These are phyloP conservation scores for Jackrogersella multiformis DNA, from an alignment of 495 filamentous ascomycete genomes.

Conservation along the genomic window DNA sequence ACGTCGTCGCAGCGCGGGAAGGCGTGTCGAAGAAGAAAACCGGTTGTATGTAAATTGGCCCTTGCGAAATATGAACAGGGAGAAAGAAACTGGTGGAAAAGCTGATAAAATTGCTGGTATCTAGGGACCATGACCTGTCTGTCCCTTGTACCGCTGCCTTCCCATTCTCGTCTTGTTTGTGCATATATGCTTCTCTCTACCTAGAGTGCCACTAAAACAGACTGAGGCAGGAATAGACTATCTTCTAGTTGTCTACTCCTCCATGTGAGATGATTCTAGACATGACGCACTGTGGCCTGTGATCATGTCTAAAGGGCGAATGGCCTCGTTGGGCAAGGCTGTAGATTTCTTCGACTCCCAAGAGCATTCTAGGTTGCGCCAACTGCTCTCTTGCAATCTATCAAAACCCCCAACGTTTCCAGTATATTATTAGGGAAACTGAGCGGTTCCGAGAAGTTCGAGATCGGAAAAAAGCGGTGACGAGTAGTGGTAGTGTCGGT, in stretches of 20 bases:
- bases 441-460: background rate
- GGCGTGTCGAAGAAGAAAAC: conserved; percentile 17
- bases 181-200: conserved; percentile 6
- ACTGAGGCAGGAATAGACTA: background rate
- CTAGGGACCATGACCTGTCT: conserved; percentile 5
- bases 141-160: background rate
- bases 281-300: conserved; percentile 31
- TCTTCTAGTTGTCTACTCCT: background rate
- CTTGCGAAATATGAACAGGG: conserved; percentile 25
- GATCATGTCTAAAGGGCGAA: conserved; percentile 12
- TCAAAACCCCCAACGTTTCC: background rate
- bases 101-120: background rate
- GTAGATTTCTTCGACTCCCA: background rate
- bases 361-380: background rate
- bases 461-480: conserved; percentile 1
- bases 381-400: background rate
- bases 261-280: background rate
- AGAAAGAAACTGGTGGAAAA: conserved; percentile 5
- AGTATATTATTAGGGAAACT: background rate
- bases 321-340: background rate
- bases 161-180: background rate
- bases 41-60: conserved; percentile 11
- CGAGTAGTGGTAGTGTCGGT: background rate
- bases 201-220: conserved; percentile 19
- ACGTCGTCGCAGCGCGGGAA: background rate